A percentile compares a stretch with the other conserved stretches of the same genome.
phyloP scores from a whole-genome alignment of 148 eudicot species.

The Amaranthus hypochondriacus region DNA sequence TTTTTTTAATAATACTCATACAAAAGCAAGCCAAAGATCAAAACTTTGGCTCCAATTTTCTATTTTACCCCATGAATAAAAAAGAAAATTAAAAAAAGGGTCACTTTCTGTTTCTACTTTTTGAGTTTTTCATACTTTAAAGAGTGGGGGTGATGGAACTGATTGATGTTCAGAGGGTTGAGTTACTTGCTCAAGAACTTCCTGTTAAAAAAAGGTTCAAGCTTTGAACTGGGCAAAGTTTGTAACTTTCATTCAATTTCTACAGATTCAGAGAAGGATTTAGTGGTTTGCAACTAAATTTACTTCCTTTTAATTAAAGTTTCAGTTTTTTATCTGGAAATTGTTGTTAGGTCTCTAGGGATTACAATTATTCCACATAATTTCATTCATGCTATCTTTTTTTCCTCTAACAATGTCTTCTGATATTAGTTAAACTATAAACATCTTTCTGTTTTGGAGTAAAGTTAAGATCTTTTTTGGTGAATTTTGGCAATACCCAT shows the following conservation, averaged over 20 bases:
- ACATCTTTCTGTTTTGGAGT: slow-evolving; percentile 15
- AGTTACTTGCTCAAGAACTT: slow-evolving; percentile 16
- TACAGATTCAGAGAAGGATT: not conserved
- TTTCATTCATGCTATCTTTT: not conserved
- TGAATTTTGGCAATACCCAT: slow-evolving; percentile 18
- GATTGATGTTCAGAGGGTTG: slow-evolving; percentile 24
- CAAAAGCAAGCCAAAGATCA: slow-evolving; percentile 25
- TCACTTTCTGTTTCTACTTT: slow-evolving; percentile 32
- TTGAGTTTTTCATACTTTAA: slow-evolving; percentile 15
- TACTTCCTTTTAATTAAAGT: not conserved
- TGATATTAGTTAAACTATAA: slow-evolving; percentile 48
- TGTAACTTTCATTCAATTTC: slow-evolving; percentile 4
- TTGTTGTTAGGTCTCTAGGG: not conserved
- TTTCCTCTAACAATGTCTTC: slow-evolving; percentile 45
- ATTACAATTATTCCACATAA: slow-evolving; percentile 5
- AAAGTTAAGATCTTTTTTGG: slow-evolving; percentile 23
- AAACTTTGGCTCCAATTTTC: slow-evolving; percentile 26
- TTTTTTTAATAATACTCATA: slow-evolving; percentile 12
- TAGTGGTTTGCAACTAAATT: slow-evolving; percentile 19
- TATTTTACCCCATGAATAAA: not conserved
- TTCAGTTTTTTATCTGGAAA: slow-evolving; percentile 12
- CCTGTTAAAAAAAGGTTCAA: slow-evolving; percentile 13
- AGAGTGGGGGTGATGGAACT: slow-evolving; percentile 24
- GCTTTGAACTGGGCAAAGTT: slow-evolving; percentile 22
- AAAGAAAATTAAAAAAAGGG: slow-evolving; percentile 16